These are phyloP conservation scores for Picochlorum sp. DNA, from an alignment of 139 green algal genomes.

Conservation along the genomic window DNA sequence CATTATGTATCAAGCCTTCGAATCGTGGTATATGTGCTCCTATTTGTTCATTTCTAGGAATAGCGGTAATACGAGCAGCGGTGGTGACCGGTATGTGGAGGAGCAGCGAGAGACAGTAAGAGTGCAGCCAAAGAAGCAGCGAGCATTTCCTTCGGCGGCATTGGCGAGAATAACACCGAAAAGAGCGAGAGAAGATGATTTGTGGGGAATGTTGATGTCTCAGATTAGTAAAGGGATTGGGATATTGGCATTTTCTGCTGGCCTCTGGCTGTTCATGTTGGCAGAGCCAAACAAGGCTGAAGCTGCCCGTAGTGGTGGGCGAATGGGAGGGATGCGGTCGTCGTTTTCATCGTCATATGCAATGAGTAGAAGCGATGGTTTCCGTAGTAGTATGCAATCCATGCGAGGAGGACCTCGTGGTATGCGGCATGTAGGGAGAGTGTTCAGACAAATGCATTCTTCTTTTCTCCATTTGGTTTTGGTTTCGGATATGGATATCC, in stretches of 20 bases:
- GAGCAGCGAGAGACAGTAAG: too few relatives aligned
- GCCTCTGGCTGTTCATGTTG: neutral
- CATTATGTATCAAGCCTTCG: too few relatives aligned
- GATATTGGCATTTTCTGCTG: conserved; percentile 1
- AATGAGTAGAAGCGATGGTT: neutral
- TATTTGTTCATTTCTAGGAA: too few relatives aligned
- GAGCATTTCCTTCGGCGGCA: too few relatives aligned
- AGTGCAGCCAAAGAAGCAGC: too few relatives aligned
- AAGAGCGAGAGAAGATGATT: neutral
- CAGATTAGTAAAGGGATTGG: conserved; percentile 3
- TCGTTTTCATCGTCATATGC: conserved; percentile 26
- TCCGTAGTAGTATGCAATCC: neutral
- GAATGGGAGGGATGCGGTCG: conserved; percentile 27
- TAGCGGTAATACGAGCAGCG: too few relatives aligned
- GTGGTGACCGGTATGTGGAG: too few relatives aligned
- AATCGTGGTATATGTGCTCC: too few relatives aligned
- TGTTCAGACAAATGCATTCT: conserved; percentile 13
- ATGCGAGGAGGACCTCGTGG: neutral
- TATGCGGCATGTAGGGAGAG: neutral
- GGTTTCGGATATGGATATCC: conserved; percentile 29
- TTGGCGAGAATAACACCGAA: neutral
- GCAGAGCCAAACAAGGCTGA: conserved; percentile 7
- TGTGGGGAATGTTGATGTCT: neutral
- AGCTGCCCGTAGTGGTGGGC: conserved; percentile 35
- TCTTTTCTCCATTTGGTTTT: conserved; percentile 12